Conservation (phyloP, 1,284 basidiomycete genomes). For the Microbotryum violaceum region DNA sequence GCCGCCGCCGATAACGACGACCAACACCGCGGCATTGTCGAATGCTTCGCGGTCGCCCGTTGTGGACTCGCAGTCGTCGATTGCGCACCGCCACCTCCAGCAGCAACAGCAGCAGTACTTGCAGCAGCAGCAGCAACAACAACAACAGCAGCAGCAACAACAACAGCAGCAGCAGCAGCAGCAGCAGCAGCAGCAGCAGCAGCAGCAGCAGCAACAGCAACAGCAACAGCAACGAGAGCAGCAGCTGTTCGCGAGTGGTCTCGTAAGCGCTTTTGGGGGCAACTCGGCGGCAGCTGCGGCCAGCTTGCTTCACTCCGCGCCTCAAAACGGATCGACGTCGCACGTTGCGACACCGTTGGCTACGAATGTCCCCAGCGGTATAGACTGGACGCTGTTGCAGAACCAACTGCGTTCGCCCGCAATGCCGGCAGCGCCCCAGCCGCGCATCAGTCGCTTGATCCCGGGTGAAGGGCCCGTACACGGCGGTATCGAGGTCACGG, state of each 20-base stretch:
- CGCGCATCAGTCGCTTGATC: constrained; percentile 55
- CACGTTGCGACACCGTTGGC: too few species aligned
- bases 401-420: too few species aligned
- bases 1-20: constrained; percentile 2
- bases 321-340: too few species aligned
- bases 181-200: constrained; percentile 3
- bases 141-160: too few species aligned
- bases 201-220: too few species aligned
- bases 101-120: constrained; percentile 18
- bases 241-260: background rate
- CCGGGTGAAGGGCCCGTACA: constrained; percentile 84
- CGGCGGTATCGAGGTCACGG: constrained; percentile 90
- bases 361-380: too few species aligned
- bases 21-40: background rate
- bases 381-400: too few species aligned
- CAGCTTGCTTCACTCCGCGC: too few species aligned
- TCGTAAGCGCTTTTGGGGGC: too few species aligned
- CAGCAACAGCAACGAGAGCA: constrained; percentile 14
- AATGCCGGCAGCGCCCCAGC: constrained; percentile 29
- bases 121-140: constrained; percentile 8
- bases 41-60: constrained; percentile 13
- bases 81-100: constrained; percentile 4
- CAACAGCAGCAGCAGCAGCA: constrained; percentile 14
- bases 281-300: too few species aligned
- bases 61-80: constrained; percentile 20